Conservation (phyloP, 257 asterid species). For the Jacaranda copaia region DNA sequence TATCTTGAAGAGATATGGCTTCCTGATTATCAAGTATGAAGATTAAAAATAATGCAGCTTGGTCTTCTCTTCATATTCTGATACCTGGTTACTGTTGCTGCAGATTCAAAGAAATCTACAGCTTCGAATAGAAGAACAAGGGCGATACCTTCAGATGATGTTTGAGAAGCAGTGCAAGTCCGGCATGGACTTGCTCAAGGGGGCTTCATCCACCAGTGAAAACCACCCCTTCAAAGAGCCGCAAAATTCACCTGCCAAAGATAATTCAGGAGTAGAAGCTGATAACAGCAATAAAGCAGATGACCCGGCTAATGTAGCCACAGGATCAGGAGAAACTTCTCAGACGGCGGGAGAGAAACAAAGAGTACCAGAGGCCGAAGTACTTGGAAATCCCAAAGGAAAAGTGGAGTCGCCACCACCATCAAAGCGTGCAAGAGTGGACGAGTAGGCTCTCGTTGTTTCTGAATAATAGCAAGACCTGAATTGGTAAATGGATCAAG, state of each 20-base stretch:
- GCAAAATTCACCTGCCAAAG: slow-evolving; percentile 44
- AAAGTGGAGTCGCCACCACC: slow-evolving; percentile 49
- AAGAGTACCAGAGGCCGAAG: slow-evolving; percentile 38
- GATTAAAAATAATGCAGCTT: too few species aligned
- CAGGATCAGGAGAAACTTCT: slow-evolving; percentile 40
- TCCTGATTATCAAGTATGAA: too few species aligned
- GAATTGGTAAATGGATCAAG: slow-evolving; percentile 21
- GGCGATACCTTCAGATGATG: slow-evolving; percentile 83
- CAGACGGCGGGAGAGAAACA: slow-evolving; percentile 41
- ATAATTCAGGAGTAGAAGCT: slow-evolving; percentile 41
- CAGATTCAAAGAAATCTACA: slow-evolving; percentile 96
- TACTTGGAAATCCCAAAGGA: slow-evolving; percentile 36
- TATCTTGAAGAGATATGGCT: too few species aligned
- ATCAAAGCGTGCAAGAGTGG: slow-evolving; percentile 61
- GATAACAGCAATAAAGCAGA: slow-evolving; percentile 25
- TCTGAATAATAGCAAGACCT: slow-evolving; percentile 32
- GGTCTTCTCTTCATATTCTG: too few species aligned
- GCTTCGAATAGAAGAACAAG: slow-evolving; percentile 95
- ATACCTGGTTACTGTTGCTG: slow-evolving; percentile 29
- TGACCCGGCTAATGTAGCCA: slow-evolving; percentile 18
- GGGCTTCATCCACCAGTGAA: slow-evolving; percentile 54
- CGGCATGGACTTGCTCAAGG: slow-evolving; percentile 59
- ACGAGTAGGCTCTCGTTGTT: slow-evolving; percentile 37
- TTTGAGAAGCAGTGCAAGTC: slow-evolving; percentile 89
- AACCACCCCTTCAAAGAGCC: slow-evolving; percentile 48